These are phyloP conservation scores for Hirschfeldia incana DNA, from an alignment of 345 rosid species.

Conservation along the genomic window DNA sequence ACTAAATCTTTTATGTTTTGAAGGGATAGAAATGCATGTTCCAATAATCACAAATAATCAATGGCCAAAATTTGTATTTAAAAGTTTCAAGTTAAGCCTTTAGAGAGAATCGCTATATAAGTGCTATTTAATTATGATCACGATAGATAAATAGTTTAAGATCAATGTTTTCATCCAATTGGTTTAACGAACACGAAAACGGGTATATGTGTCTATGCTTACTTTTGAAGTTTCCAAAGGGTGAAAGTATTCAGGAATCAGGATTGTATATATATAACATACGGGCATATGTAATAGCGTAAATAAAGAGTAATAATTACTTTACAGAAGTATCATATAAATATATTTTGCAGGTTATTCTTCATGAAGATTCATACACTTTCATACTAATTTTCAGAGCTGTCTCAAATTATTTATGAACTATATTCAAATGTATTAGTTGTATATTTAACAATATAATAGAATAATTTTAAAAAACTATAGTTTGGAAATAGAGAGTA, in stretches of 20 bases:
- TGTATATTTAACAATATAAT: too few relatives aligned
- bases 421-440: too few relatives aligned
- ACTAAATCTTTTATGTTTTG: neutral
- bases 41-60: neutral
- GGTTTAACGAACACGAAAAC: constrained; percentile 2
- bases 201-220: constrained; percentile 12
- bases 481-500: too few relatives aligned
- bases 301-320: constrained; percentile 18
- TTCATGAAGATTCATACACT: constrained; percentile 30
- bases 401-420: too few relatives aligned
- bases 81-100: constrained; percentile 1
- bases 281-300: neutral
- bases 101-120: neutral
- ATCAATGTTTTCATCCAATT: constrained; percentile 6
- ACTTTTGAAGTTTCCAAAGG: constrained; percentile 27
- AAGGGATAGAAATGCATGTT: neutral
- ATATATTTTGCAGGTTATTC: constrained; percentile 22
- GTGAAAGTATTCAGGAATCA: neutral
- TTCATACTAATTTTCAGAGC: neutral
- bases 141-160: neutral
- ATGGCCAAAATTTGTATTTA: constrained; percentile 1
- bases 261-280: neutral
- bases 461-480: too few relatives aligned
- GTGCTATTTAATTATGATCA: neutral
- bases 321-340: constrained; percentile 12